Conservation (phyloP, 208 protist genomes). For the Tritrichomonas foetus region DNA sequence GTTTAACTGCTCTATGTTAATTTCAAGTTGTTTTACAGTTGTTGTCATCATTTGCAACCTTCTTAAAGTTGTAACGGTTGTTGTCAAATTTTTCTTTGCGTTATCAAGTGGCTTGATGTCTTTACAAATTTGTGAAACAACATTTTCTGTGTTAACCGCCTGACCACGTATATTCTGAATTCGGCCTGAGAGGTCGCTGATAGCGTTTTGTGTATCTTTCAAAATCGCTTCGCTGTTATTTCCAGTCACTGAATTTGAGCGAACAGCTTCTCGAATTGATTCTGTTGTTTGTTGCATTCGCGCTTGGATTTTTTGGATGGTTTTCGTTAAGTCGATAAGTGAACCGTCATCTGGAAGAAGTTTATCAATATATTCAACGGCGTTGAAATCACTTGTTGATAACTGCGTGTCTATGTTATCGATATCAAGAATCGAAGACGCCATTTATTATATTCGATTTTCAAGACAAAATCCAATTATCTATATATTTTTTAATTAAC, state of each 20-base stretch:
- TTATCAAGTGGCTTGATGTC: constrained; percentile 20
- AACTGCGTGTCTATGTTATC: background rate
- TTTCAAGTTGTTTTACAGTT: background rate
- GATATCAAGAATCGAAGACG: background rate
- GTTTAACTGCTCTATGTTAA: background rate
- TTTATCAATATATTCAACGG: background rate
- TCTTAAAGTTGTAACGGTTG: background rate
- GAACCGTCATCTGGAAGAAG: background rate
- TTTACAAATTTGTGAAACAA: background rate
- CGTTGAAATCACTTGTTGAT: background rate
- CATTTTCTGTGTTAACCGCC: background rate
- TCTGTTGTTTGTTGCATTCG: background rate
- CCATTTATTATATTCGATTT: no score
- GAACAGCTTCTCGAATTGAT: background rate
- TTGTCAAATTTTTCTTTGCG: background rate
- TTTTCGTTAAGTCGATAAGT: background rate
- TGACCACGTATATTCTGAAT: background rate
- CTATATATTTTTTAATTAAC: no score
- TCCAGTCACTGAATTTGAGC: background rate
- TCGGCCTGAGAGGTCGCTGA: background rate
- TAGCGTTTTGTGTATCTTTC: background rate
- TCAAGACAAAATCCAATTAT: no score
- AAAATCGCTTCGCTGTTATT: background rate
- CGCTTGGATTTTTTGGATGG: background rate
- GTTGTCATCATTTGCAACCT: constrained; percentile 22